Conservation (phyloP, 495 filamentous ascomycete species). For the Podospora fimiseda region DNA sequence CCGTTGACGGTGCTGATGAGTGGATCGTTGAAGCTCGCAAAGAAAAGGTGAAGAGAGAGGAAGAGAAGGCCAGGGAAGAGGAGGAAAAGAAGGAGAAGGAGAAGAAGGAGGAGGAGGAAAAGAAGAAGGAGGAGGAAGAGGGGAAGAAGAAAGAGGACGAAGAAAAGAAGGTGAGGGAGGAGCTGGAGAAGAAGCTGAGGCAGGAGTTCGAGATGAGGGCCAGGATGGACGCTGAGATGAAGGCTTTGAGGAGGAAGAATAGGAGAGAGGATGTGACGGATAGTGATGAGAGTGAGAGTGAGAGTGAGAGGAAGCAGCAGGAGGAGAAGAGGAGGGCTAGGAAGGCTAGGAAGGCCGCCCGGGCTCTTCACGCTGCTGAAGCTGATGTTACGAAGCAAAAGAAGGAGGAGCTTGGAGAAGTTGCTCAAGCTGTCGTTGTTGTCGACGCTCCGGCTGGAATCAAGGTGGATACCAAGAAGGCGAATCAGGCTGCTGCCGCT, state of each 20-base stretch:
- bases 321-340: conserved; percentile 15
- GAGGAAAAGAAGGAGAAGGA: conserved; percentile 25
- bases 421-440: conserved; percentile 2
- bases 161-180: too few species aligned
- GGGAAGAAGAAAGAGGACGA: conserved; percentile 17
- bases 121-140: conserved; percentile 22
- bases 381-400: not conserved
- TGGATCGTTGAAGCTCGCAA: conserved; percentile 55
- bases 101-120: conserved; percentile 20
- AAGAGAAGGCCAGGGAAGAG: conserved; percentile 29
- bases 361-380: not conserved
- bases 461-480: conserved; percentile 15
- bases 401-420: conserved; percentile 9
- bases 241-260: conserved; percentile 9
- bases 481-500: conserved; percentile 17
- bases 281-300: conserved; percentile 3
- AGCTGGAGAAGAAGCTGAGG: too few species aligned
- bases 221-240: too few species aligned
- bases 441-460: not conserved
- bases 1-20: conserved; percentile 47
- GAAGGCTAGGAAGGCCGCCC: not conserved
- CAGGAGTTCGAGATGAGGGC: too few species aligned
- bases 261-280: conserved; percentile 10
- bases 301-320: conserved; percentile 2
- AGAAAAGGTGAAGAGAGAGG: conserved; percentile 52